Evolutionary conservation across 176 grass and related monocot species (phyloP).

Genomic region (Tillandsia leiboldiana): DNA sequence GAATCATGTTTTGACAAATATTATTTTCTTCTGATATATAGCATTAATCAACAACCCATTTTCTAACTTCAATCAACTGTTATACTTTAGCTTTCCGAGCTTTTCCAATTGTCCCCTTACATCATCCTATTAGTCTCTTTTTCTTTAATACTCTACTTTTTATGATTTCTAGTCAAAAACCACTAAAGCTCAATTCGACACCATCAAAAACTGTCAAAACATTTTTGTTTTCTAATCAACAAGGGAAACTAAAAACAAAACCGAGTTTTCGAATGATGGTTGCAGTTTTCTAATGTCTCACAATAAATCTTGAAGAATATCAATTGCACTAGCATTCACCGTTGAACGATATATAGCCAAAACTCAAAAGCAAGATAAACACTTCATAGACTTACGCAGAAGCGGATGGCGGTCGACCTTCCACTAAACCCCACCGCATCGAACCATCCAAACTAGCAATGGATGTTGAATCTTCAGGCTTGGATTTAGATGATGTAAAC

Average conservation of each 20-base stretch:
- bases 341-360: neutral
- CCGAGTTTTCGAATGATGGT: neutral
- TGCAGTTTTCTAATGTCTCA: neutral
- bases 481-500: constrained; percentile 95
- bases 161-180: too few relatives aligned
- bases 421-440: constrained; percentile 60
- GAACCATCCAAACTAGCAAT: constrained; percentile 51
- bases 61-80: neutral
- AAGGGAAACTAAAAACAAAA: too few relatives aligned
- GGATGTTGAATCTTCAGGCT: constrained; percentile 48
- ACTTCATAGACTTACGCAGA: constrained; percentile 44
- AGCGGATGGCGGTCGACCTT: constrained; percentile 83
- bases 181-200: too few relatives aligned
- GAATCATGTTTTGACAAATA: constrained; percentile 5
- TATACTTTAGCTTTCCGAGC: neutral
- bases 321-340: neutral
- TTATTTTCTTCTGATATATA: too few relatives aligned
- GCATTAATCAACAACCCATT: neutral
- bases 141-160: too few relatives aligned
- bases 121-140: too few relatives aligned
- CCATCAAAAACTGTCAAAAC: too few relatives aligned
- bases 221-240: too few relatives aligned
- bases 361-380: constrained; percentile 2
- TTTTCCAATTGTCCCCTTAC: too few relatives aligned
- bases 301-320: too few relatives aligned